Base-by-base conservation (phyloP, 768 basidiomycete genomes). In the Galerina marginata region DNA sequence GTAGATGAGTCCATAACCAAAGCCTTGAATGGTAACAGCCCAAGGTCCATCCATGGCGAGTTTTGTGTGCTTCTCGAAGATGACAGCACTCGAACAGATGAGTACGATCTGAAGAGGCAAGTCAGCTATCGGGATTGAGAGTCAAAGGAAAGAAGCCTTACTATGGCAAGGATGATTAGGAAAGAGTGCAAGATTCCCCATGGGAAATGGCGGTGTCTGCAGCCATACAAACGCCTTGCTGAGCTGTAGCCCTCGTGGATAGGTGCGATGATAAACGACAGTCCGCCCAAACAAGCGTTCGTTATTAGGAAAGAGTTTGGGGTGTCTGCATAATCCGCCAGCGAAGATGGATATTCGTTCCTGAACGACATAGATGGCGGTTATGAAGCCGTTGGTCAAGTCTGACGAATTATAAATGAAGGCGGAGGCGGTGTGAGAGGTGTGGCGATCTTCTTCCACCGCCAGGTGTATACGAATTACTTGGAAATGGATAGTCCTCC, bases 1-100 rank as follows among this genome's bases (percentile, higher is more conserved):
- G 76, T 99, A 99, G 71, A 99, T 96, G 74, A 99, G 92, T 37
- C 97, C 97, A 71, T 99, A 99, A 67, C 97, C 97, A 67, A 99
- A 91, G 45, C 96, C 96, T 77, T 99, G 97, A 46, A 95, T 87
- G 67, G 99, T 77, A 57, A 99, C 96, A 52, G 99, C 97, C n/a
- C n/a, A n/a, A n/a, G n/a, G n/a, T n/a, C 95, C 95, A 47, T 88
- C 87, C 64, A 96, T 92, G 11, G 96, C 90, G 72, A 86, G 89
- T 80, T 96, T 95, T 1, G 94, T 90, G 78, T 90, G 86, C 55
- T 88, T 86, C 75, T 95, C 95, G 60, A 86, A 80, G 70, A 99
- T 94, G 69, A 99, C 86, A 16, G 92, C 88, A 20, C 84, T 82
- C 23, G 97, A 97, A 57, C 86, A 94, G 59, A 79, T 77, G 51